A percentile compares a stretch with the other conserved stretches of the same genome.
These are phyloP conservation scores for Niebla homalea DNA, from an alignment of 495 filamentous ascomycete genomes.

Conservation along the genomic window DNA sequence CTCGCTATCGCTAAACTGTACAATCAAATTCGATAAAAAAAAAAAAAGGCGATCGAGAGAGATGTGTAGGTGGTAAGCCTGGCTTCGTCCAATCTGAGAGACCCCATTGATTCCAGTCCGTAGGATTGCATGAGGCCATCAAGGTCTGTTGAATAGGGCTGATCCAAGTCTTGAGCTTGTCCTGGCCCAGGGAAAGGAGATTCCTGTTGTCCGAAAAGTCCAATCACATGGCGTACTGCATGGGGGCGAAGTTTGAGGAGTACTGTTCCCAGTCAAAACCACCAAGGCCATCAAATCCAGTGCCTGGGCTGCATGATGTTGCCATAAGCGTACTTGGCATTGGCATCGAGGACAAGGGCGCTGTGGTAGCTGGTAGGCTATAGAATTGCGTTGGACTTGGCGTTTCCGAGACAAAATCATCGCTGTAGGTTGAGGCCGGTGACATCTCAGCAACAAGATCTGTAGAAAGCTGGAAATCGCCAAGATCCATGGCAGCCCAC, in stretches of 20 bases:
- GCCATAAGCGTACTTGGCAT: conserved; percentile 80
- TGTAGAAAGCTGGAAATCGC: conserved; percentile 46
- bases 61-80: conserved; percentile 22
- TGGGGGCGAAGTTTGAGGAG: conserved; percentile 35
- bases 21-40: conserved; percentile 23
- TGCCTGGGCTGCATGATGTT: conserved; percentile 61
- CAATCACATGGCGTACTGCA: conserved; percentile 39
- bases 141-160: background rate
- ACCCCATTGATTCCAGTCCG: no score
- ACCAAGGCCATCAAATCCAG: conserved; percentile 60
- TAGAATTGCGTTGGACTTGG: conserved; percentile 57
- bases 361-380: conserved; percentile 47
- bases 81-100: conserved; percentile 7
- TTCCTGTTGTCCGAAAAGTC: no score
- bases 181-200: no score
- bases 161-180: conserved; percentile 5
- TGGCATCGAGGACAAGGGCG: conserved; percentile 56
- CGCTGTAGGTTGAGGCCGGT: conserved; percentile 64
- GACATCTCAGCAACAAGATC: conserved; percentile 26
- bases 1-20: conserved; percentile 17
- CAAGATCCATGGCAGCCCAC: conserved; percentile 69
- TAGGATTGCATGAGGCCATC: no score
- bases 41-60: conserved; percentile 30
- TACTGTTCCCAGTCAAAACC: conserved; percentile 64
- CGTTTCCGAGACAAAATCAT: conserved; percentile 58